Percentiles rank a stretch among this genome's conserved stretches.
Evolutionary conservation across 106 monocot species (phyloP).

Genomic region (Agapanthus africanus): DNA sequence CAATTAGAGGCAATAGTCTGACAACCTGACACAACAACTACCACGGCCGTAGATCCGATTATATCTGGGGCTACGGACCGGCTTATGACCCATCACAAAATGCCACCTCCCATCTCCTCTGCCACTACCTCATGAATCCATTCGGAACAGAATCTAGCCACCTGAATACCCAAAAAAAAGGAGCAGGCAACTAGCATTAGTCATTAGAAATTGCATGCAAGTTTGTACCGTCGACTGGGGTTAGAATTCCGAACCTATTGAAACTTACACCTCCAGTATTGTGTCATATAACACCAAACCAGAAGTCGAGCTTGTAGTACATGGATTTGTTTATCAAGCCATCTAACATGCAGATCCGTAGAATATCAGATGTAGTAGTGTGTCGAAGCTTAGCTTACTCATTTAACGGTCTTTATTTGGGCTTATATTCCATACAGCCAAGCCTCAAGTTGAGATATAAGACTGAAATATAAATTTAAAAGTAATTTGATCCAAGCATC

Average conservation of each 20-base stretch:
- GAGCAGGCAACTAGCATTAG: background rate
- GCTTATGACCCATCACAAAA: slow-evolving; percentile 21
- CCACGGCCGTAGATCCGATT: slow-evolving; percentile 39
- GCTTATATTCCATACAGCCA: too few relatives aligned
- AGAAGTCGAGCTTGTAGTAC: too few relatives aligned
- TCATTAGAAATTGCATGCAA: background rate
- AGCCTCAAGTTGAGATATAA: too few relatives aligned
- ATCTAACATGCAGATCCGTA: background rate
- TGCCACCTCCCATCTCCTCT: slow-evolving; percentile 41
- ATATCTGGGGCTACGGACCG: slow-evolving; percentile 28
- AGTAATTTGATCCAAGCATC: too few relatives aligned
- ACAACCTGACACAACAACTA: slow-evolving; percentile 32
- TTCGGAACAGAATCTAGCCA: slow-evolving; percentile 33
- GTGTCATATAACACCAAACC: too few relatives aligned
- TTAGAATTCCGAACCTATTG: too few relatives aligned
- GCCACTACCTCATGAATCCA: slow-evolving; percentile 35
- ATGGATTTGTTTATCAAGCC: background rate
- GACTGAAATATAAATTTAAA: too few relatives aligned
- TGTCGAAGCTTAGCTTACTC: too few relatives aligned
- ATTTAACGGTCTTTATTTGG: too few relatives aligned
- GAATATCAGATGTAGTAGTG: too few relatives aligned
- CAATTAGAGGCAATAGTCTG: slow-evolving; percentile 45
- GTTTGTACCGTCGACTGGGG: too few relatives aligned
- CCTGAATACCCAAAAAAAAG: slow-evolving; percentile 14
- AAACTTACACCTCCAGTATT: too few relatives aligned